Percentiles rank a stretch among this genome's conserved stretches.
phyloP scores from a whole-genome alignment of 768 basidiomycete genomes.

The button mushroom (Agaricus bisporus) region DNA sequence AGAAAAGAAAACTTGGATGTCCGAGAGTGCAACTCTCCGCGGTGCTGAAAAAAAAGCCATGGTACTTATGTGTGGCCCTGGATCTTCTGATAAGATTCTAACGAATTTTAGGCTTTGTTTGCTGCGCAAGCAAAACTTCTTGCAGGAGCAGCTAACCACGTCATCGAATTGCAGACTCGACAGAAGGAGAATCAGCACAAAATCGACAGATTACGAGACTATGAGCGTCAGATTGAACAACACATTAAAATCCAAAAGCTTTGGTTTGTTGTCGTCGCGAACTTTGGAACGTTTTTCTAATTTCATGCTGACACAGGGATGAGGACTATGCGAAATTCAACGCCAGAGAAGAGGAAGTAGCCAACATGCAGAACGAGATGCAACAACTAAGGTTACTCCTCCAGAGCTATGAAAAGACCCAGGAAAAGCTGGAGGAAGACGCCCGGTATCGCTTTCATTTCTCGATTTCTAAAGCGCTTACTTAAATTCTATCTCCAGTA shows the following conservation, averaged over 20 bases:
- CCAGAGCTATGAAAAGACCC: slow-evolving; percentile 50
- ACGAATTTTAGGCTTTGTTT: slow-evolving; percentile 48
- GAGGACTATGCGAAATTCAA: slow-evolving; percentile 68
- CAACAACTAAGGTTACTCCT: slow-evolving; percentile 63
- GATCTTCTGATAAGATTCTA: background rate
- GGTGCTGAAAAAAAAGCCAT: slow-evolving; percentile 65
- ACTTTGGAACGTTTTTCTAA: background rate
- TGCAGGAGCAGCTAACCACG: slow-evolving; percentile 59
- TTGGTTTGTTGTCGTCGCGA: slow-evolving; percentile 48
- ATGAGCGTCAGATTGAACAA: slow-evolving; percentile 84
- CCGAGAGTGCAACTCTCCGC: slow-evolving; percentile 62
- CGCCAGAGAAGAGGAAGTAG: slow-evolving; percentile 53
- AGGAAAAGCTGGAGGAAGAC: slow-evolving; percentile 47
- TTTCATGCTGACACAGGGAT: slow-evolving; percentile 43
- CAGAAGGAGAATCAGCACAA: slow-evolving; percentile 77
- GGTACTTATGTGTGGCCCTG: slow-evolving; percentile 28
- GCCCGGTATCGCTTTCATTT: slow-evolving; percentile 40
- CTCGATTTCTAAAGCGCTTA: slow-evolving; percentile 2
- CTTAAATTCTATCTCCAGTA: slow-evolving; percentile 26
- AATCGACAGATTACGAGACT: slow-evolving; percentile 74
- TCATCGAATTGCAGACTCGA: slow-evolving; percentile 70
- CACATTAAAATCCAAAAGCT: slow-evolving; percentile 68
- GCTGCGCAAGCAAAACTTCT: slow-evolving; percentile 63
- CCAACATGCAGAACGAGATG: slow-evolving; percentile 48
- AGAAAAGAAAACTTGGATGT: slow-evolving; percentile 73